Evolutionary conservation across 2,329 filamentous ascomycete genomes (phyloP).

Genomic region (Colletotrichum melonis): DNA sequence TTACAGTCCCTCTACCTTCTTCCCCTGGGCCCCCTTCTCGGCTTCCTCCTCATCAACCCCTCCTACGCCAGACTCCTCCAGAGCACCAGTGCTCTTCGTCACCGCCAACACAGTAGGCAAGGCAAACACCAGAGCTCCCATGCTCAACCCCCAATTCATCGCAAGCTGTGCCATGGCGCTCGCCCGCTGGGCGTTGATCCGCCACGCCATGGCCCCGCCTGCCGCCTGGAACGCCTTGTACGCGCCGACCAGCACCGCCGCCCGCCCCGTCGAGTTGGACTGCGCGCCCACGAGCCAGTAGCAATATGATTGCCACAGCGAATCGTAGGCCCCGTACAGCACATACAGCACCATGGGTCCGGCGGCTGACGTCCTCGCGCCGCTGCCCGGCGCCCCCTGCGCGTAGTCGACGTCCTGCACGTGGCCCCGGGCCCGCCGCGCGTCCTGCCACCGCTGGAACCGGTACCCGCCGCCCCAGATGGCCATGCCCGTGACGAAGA

Average conservation of each 20-base stretch:
- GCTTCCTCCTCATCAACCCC: too few relatives aligned
- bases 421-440: constrained; percentile 48
- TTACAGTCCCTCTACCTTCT: constrained; percentile 29
- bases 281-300: constrained; percentile 69
- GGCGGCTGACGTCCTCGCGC: constrained; percentile 40
- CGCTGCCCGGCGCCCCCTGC: constrained; percentile 58
- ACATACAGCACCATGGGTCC: constrained; percentile 76
- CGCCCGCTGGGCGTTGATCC: constrained; percentile 50
- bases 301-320: constrained; percentile 72
- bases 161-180: constrained; percentile 54
- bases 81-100: constrained; percentile 39
- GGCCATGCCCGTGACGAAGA: constrained; percentile 62
- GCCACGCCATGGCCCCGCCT: constrained; percentile 59
- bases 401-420: constrained; percentile 61
- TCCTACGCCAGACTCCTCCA: constrained; percentile 40
- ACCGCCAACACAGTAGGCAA: constrained; percentile 56
- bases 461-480: constrained; percentile 72
- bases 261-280: constrained; percentile 52
- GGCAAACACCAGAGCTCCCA: constrained; percentile 53
- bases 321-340: constrained; percentile 77
- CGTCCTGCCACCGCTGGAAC: constrained; percentile 70
- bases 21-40: background rate
- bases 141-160: constrained; percentile 59
- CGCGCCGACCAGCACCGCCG: constrained; percentile 57
- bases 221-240: constrained; percentile 58